phyloP scores from a whole-genome alignment of 768 basidiomycete species.

The Roridomyces roridus region DNA sequence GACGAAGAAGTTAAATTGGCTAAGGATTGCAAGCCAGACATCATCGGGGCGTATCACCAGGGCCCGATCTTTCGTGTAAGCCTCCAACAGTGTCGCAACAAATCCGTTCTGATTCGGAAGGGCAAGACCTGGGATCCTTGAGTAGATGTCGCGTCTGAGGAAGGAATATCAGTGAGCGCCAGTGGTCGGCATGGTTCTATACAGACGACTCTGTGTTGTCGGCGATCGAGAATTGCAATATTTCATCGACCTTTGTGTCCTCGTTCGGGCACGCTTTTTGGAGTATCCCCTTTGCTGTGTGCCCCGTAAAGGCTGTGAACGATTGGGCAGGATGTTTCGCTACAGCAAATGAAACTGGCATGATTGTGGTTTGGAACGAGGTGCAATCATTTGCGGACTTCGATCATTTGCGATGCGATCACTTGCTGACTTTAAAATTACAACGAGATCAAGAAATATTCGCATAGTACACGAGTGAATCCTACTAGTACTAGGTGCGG shows the following conservation, averaged over 20 bases:
- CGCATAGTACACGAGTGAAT: too few species aligned
- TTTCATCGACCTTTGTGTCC: neutral
- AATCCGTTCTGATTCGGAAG: conserved; percentile 35
- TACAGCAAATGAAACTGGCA: neutral
- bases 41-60: conserved; percentile 55
- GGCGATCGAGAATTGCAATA: neutral
- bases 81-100: conserved; percentile 35
- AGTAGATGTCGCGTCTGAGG: neutral
- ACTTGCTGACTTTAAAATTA: too few species aligned
- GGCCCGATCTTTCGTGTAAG: conserved; percentile 42
- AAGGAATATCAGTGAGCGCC: neutral
- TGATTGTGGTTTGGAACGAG: too few species aligned
- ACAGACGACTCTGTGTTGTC: too few species aligned
- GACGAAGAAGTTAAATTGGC: conserved; percentile 45
- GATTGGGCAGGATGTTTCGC: neutral
- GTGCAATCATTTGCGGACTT: too few species aligned
- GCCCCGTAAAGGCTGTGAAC: neutral
- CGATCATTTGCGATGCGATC: too few species aligned
- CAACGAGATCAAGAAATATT: too few species aligned
- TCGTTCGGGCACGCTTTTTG: neutral
- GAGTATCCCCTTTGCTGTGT: neutral
- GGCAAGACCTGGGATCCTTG: neutral
- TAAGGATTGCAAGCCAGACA: conserved; percentile 50
- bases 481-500: too few species aligned
- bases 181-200: too few species aligned